Conservation (phyloP, 2,329 filamentous ascomycete genomes). For the Paecilomyces niveus region DNA sequence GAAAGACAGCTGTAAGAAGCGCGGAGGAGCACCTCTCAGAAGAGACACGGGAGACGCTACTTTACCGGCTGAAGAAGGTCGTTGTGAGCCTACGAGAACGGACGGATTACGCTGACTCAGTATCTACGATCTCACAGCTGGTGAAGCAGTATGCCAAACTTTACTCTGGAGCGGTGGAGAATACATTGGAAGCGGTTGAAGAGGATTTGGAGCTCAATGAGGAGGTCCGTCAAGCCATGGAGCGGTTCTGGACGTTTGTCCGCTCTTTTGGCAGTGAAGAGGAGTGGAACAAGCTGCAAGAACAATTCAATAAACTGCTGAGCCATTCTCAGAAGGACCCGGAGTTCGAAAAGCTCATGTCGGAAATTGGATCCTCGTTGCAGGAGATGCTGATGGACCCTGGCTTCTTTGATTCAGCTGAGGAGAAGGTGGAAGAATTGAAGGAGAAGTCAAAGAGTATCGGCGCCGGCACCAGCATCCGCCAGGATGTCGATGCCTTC, state of each 20-base stretch:
- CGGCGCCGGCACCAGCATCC: conserved; percentile 59
- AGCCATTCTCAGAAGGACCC: conserved; percentile 69
- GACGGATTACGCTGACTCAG: conserved; percentile 77
- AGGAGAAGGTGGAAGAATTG: conserved; percentile 57
- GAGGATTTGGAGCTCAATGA: conserved; percentile 66
- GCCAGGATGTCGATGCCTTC: conserved; percentile 65
- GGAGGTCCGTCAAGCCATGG: conserved; percentile 66
- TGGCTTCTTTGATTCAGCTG: conserved; percentile 71
- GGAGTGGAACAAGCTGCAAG: conserved; percentile 69
- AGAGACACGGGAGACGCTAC: conserved; percentile 64
- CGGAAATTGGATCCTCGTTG: conserved; percentile 64
- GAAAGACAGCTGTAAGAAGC: conserved; percentile 59
- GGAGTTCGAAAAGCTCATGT: conserved; percentile 72
- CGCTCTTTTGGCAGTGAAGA: conserved; percentile 68
- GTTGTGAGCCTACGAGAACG: conserved; percentile 67
- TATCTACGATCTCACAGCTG: conserved; percentile 68
- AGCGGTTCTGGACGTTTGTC: conserved; percentile 74
- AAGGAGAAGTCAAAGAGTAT: conserved; percentile 51
- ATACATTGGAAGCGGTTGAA: conserved; percentile 59
- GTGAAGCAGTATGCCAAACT: conserved; percentile 70
- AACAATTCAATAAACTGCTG: conserved; percentile 62
- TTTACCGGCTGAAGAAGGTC: conserved; percentile 68
- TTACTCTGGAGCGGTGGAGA: conserved; percentile 67
- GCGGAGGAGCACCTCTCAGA: conserved; percentile 65
- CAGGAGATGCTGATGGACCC: conserved; percentile 81